Percentiles rank a stretch among this genome's conserved stretches.
phyloP scores from a whole-genome alignment of 441 rosid genomes.

The Viola pubescens region DNA sequence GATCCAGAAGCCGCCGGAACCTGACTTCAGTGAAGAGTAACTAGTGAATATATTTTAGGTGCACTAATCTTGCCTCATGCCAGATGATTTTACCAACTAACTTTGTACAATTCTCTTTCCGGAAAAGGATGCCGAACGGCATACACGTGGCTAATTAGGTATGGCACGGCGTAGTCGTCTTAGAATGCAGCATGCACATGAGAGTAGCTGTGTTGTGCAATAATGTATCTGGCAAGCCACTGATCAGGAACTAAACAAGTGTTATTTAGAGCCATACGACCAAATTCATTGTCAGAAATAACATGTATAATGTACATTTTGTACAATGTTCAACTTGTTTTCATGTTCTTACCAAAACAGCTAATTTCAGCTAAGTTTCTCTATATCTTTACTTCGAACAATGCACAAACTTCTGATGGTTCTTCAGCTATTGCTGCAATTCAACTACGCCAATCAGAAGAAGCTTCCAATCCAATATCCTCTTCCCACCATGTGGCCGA shows the following conservation, averaged over 20 bases:
- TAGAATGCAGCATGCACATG: too few species aligned
- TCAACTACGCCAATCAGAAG: conserved; percentile 85
- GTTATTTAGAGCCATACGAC: too few species aligned
- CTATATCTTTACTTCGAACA: neutral
- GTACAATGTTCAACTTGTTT: neutral
- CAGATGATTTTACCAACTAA: too few species aligned
- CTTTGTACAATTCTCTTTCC: too few species aligned
- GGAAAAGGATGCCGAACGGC: too few species aligned
- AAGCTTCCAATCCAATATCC: conserved; percentile 66
- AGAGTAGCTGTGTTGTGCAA: too few species aligned
- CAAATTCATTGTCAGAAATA: too few species aligned
- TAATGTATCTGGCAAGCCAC: too few species aligned
- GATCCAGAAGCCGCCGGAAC: conserved; percentile 72
- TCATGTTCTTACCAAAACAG: neutral
- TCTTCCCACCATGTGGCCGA: conserved; percentile 95
- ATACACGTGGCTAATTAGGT: too few species aligned
- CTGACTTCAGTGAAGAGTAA: conserved; percentile 44
- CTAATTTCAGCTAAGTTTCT: neutral
- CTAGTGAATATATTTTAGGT: neutral
- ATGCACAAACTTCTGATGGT: neutral
- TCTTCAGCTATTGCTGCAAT: conserved; percentile 2
- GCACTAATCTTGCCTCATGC: neutral
- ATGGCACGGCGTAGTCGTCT: too few species aligned
- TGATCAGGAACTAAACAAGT: too few species aligned
- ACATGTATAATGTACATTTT: too few species aligned